A percentile compares a stretch with the other conserved stretches of the same genome.
Evolutionary conservation across 2,329 filamentous ascomycete genomes (phyloP).

Genomic region (Fusarium illudens): DNA sequence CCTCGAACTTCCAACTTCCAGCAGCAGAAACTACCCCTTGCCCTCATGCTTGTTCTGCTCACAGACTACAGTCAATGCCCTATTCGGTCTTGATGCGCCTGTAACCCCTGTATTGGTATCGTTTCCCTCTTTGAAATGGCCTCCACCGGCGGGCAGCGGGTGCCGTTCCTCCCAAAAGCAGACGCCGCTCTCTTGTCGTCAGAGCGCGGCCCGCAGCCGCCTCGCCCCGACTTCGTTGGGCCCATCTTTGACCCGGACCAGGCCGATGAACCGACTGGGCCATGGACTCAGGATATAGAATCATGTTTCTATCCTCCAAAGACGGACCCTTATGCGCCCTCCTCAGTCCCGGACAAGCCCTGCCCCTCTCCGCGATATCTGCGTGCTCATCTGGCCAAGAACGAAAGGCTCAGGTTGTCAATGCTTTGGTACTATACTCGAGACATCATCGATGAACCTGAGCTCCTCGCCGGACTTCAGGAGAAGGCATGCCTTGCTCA

Average conservation of each 20-base stretch:
- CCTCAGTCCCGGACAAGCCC: slow-evolving; percentile 21
- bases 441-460: slow-evolving; percentile 49
- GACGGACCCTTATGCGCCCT: slow-evolving; percentile 7
- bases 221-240: slow-evolving; percentile 25
- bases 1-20: background rate
- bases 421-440: slow-evolving; percentile 57
- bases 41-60: background rate
- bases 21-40: background rate
- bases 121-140: background rate
- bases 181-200: slow-evolving; percentile 40
- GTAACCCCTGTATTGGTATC: background rate
- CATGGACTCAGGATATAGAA: slow-evolving; percentile 18
- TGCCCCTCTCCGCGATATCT: slow-evolving; percentile 27
- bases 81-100: background rate
- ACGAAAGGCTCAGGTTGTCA: slow-evolving; percentile 44
- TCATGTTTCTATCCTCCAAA: slow-evolving; percentile 13
- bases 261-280: slow-evolving; percentile 15
- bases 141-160: background rate
- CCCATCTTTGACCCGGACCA: slow-evolving; percentile 34
- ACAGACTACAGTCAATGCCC: background rate
- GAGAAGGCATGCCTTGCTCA: slow-evolving; percentile 53
- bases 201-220: slow-evolving; percentile 3
- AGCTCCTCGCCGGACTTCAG: slow-evolving; percentile 52
- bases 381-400: slow-evolving; percentile 37
- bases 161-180: slow-evolving; percentile 39